A percentile compares a stretch with the other conserved stretches of the same genome.
Conservation (phyloP, 75 land plant genomes). For the Ceratopteris richardii region DNA sequence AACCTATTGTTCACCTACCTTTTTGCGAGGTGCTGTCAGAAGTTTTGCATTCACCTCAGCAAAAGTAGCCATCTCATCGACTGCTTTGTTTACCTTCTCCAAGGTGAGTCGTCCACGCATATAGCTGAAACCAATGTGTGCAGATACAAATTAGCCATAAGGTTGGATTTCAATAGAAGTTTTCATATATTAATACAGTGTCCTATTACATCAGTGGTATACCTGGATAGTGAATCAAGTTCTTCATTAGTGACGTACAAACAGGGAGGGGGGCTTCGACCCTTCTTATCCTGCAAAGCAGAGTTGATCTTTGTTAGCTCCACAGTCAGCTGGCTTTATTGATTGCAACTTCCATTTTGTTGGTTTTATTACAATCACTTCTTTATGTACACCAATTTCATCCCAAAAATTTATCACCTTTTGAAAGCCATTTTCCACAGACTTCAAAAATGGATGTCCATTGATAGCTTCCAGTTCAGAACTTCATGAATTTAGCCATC, state of each 20-base stretch:
- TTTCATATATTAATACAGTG: constrained; percentile 1
- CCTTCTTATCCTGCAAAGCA: constrained; percentile 64
- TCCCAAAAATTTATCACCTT: too few relatives aligned
- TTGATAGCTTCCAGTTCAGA: too few relatives aligned
- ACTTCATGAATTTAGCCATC: too few relatives aligned
- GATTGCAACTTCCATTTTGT: background rate
- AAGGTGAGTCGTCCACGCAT: constrained; percentile 91
- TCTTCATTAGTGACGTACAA: constrained; percentile 65
- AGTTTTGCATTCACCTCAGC: constrained; percentile 78
- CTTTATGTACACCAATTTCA: background rate
- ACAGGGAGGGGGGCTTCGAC: constrained; percentile 54
- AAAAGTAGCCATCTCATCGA: constrained; percentile 83
- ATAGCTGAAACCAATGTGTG: constrained; percentile 53
- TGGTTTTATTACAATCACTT: background rate
- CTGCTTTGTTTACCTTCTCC: constrained; percentile 82
- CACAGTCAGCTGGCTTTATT: background rate
- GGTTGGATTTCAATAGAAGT: background rate
- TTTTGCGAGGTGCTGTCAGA: constrained; percentile 61
- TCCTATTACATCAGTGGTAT: too few relatives aligned
- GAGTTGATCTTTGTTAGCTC: background rate
- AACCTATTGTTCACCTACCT: constrained; percentile 48
- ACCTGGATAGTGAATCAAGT: constrained; percentile 81
- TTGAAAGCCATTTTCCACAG: too few relatives aligned
- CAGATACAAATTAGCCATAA: constrained; percentile 4
- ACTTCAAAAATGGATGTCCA: too few relatives aligned